phyloP scores from a whole-genome alignment of 441 rosid species.

The Croton laevigatus region DNA sequence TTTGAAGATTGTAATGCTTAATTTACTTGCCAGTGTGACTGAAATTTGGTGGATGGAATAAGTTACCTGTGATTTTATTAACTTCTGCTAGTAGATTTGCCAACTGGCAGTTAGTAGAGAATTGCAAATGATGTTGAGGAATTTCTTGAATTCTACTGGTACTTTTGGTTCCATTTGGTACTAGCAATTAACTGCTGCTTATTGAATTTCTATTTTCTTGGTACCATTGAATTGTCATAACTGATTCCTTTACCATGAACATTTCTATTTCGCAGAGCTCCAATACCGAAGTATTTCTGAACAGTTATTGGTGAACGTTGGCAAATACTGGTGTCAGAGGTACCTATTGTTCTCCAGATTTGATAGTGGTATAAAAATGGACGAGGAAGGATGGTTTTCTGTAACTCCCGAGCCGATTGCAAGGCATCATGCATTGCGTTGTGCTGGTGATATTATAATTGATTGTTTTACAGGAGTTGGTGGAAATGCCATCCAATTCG shows the following conservation, averaged over 20 bases:
- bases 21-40: neutral
- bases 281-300: conserved; percentile 35
- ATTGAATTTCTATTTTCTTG: neutral
- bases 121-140: neutral
- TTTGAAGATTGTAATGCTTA: neutral
- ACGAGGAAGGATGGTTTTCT: conserved; percentile 98
- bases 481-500: conserved; percentile 94
- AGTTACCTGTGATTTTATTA: neutral
- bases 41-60: neutral
- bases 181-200: conserved; percentile 7
- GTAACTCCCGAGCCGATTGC: conserved; percentile 92
- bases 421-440: conserved; percentile 73
- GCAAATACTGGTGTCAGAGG: conserved; percentile 87
- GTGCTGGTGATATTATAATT: conserved; percentile 51
- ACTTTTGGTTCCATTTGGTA: neutral
- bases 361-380: conserved; percentile 84
- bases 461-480: conserved; percentile 95
- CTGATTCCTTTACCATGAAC: conserved; percentile 2
- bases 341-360: conserved; percentile 74
- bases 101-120: neutral
- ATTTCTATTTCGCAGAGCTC: conserved; percentile 45
- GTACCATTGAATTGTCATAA: neutral
- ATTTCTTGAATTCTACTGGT: conserved; percentile 4
- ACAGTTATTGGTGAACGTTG: conserved; percentile 37
- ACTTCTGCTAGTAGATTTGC: neutral